These are phyloP conservation scores for Saturnispora hagleri DNA, from an alignment of 805 yeast genomes.

Conservation along the genomic window DNA sequence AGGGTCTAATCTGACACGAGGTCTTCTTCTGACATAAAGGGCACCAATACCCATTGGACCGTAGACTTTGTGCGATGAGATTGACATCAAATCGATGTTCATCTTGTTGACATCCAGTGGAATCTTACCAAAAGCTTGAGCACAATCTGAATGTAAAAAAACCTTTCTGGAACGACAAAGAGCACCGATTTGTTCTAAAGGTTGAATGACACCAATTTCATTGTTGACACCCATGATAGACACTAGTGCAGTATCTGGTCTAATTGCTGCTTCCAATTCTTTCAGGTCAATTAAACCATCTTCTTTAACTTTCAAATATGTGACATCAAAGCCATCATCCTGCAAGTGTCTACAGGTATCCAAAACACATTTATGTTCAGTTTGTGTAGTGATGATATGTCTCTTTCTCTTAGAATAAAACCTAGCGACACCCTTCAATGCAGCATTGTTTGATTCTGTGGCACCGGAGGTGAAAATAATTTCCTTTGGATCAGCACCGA, in stretches of 20 bases:
- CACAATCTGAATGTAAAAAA: slow-evolving; percentile 95
- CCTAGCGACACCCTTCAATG: slow-evolving; percentile 89
- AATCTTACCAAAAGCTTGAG: slow-evolving; percentile 94
- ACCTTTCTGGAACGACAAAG: slow-evolving; percentile 82
- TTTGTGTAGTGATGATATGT: slow-evolving; percentile 92
- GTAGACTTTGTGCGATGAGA: slow-evolving; percentile 92
- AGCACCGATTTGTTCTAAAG: slow-evolving; percentile 84
- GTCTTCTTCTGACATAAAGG: slow-evolving; percentile 89
- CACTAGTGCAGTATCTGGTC: slow-evolving; percentile 85
- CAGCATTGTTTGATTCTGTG: slow-evolving; percentile 94
- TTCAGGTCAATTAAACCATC: slow-evolving; percentile 73
- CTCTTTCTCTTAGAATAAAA: slow-evolving; percentile 84
- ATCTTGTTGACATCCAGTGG: slow-evolving; percentile 85
- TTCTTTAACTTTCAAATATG: slow-evolving; percentile 74
- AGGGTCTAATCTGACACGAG: slow-evolving; percentile 94
- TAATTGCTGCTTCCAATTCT: slow-evolving; percentile 69
- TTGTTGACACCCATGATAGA: slow-evolving; percentile 96
- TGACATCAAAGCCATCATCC: slow-evolving; percentile 94
- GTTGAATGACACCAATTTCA: slow-evolving; percentile 97
- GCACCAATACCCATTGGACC: slow-evolving; percentile 99
- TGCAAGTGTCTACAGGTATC: slow-evolving; percentile 92
- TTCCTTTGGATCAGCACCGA: slow-evolving; percentile 93
- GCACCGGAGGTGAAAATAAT: slow-evolving; percentile 97
- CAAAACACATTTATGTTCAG: slow-evolving; percentile 98
- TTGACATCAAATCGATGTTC: slow-evolving; percentile 89